Base-by-base conservation (phyloP, 441 rosid genomes). In the Dalechampia spathulata region DNA sequence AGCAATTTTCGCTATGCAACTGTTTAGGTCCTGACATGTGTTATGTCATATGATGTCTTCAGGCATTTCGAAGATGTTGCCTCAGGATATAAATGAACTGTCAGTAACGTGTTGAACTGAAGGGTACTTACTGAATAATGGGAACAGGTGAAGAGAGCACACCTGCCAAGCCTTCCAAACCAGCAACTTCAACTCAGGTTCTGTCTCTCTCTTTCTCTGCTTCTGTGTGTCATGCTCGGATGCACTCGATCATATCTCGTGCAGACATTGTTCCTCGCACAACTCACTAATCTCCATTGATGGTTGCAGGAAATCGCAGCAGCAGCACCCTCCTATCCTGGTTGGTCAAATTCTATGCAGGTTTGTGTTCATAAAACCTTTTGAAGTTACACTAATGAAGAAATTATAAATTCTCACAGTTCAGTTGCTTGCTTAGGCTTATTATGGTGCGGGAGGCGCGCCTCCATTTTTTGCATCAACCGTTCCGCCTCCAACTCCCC, bases 331-430 rank as follows among this genome's bases (percentile, higher is more conserved):
- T 39, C 77, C 6, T 90, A 94, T 74, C 78, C 90, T 46, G 99
- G 88, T 70, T 94, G 99, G 99, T 74, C 94, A 46, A 84, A 63
- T 67, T 69, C 96, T 55, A 75, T 94, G 96, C 96, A 90, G 96
- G 98, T 93, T 64, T 54, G 48, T 44, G 23, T 60, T 57, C 17
- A 42, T 36, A 21, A 40, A 60, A 53, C 42, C 34, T 41, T 53
- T 55, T n/a, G n/a, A 11, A 30, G 46, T 4, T 55, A 43, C 21
- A 40, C 23, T 50, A 5, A 38, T 43, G 38, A 54, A 22, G 28
- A 38, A 56, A 21, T 9, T 1, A 43, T 55, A 38, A 40, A 49
- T 64, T 60, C 69, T 72, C 48, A 72, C 53, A 34, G 10, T 38
- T 69, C 38, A 37, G 59, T 62, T 62, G 26, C 71, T 67, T 76